Base-by-base conservation (phyloP, 768 basidiomycete species). In the Tephrocybe sp. region DNA sequence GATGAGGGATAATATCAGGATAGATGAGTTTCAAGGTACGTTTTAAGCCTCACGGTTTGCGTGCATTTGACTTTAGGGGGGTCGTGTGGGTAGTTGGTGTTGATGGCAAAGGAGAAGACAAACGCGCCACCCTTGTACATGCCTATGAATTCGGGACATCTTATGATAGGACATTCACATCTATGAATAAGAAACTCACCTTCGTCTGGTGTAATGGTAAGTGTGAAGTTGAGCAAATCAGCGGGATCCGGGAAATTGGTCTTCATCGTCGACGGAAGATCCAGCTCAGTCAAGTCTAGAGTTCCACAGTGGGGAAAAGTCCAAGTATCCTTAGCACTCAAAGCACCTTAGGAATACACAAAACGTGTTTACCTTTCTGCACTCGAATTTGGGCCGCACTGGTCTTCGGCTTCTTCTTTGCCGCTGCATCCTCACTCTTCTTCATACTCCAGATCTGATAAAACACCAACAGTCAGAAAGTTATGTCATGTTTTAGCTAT, bases 31-130 rank as follows among this genome's bases (percentile, higher is more conserved):
- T 16, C n/a, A 24, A 49, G n/a, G 32, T 27, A 36, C 2, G 43
- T 43, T 38, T 31, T 34, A 47, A 48, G 18, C 66, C 86, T 49
- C 64, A 95, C 96, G 57, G 85, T 97, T 64, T 92, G 92, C 38
- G 85, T 87, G 74, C 96, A 98, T 66, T 96, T 94, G 73, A 99
- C 97, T 71, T 98, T 99, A 62, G 97, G 97, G 44, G 97, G 94
- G 60, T 99, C 96, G 67, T 99, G 97, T 47, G 97, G 97, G 70
- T 99, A 99, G 72, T 96, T 98, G 69, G 84, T 86, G 72, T 92
- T 97, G 82, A 99, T 98, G 57, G 77, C 82, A 70, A 99, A 95
- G 31, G 92, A 93, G 77, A 99, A 99, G 47, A 75, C 70, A 75
- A 98, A 99, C 16, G 86, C 74, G 57, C 94, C 96, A 61, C 92